Percentiles rank a stretch among this genome's conserved stretches.
Conservation (phyloP, 805 yeast genomes). For the Schizosaccharomyces lindneri region DNA sequence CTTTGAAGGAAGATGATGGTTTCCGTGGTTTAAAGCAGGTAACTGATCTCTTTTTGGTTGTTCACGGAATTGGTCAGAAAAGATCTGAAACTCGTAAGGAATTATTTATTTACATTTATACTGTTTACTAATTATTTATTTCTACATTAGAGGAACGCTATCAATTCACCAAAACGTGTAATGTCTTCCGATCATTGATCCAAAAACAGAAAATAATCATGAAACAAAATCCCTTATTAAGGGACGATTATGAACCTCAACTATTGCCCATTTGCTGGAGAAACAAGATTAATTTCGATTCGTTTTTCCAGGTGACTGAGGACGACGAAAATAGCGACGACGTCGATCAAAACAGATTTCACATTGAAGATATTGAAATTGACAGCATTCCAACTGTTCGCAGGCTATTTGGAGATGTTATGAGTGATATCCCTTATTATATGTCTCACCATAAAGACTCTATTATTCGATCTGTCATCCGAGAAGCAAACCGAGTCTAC, state of each 20-base stretch:
- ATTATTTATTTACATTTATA: background rate
- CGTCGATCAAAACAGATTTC: conserved; percentile 1
- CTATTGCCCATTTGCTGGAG: conserved; percentile 77
- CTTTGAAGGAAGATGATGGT: conserved; percentile 4
- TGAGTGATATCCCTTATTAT: conserved; percentile 55
- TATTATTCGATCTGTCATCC: conserved; percentile 40
- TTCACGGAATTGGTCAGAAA: conserved; percentile 89
- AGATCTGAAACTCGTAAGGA: conserved; percentile 29
- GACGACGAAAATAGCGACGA: background rate
- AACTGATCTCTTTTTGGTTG: conserved; percentile 47
- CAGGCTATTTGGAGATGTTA: conserved; percentile 58
- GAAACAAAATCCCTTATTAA: conserved; percentile 1
- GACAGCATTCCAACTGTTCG: conserved; percentile 58
- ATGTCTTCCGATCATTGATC: conserved; percentile 15
- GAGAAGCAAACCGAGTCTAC: conserved; percentile 47
- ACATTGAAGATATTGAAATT: conserved; percentile 41
- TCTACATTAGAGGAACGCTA: conserved; percentile 33
- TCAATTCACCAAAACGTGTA: conserved; percentile 48
- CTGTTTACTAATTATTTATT: background rate
- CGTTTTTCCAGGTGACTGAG: background rate
- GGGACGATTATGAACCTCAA: conserved; percentile 1
- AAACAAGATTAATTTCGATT: conserved; percentile 25
- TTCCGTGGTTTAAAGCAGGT: conserved; percentile 15
- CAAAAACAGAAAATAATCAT: conserved; percentile 9
- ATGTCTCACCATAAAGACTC: conserved; percentile 46